Percentiles rank a stretch among this genome's conserved stretches.
Evolutionary conservation across 2,329 filamentous ascomycete species (phyloP).

Genomic region (Curvularia sp.): DNA sequence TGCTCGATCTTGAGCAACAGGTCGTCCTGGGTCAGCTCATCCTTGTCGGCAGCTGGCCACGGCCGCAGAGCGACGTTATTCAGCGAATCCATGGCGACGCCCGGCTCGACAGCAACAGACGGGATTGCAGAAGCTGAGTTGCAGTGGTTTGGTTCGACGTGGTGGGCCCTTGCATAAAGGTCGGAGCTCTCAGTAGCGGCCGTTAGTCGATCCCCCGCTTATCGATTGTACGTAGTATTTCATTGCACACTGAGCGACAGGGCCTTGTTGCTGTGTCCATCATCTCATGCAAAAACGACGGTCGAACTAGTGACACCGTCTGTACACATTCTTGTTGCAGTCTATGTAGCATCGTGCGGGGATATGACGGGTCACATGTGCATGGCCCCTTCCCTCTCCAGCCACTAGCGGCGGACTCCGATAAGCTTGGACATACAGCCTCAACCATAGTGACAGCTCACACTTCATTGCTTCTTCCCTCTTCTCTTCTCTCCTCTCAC

Average conservation of each 20-base stretch:
- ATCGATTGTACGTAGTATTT: constrained; percentile 19
- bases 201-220: constrained; percentile 17
- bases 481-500: constrained; percentile 6
- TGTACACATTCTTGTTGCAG: not conserved
- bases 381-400: constrained; percentile 23
- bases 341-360: constrained; percentile 14
- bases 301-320: not conserved
- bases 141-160: constrained; percentile 14
- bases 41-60: constrained; percentile 60
- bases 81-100: constrained; percentile 35
- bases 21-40: constrained; percentile 59
- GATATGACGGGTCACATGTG: constrained; percentile 27
- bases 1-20: constrained; percentile 79
- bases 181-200: constrained; percentile 25
- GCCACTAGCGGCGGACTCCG: constrained; percentile 37
- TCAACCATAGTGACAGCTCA: constrained; percentile 29
- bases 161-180: constrained; percentile 29
- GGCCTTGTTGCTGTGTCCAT: constrained; percentile 7
- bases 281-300: not conserved
- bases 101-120: constrained; percentile 5
- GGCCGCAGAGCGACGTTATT: constrained; percentile 67
- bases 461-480: constrained; percentile 15
- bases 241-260: constrained; percentile 4
- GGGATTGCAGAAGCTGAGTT: constrained; percentile 16
- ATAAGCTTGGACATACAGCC: constrained; percentile 32